Base-by-base conservation (phyloP, 768 basidiomycete species). In the Phanerodontia chrysosporium region DNA sequence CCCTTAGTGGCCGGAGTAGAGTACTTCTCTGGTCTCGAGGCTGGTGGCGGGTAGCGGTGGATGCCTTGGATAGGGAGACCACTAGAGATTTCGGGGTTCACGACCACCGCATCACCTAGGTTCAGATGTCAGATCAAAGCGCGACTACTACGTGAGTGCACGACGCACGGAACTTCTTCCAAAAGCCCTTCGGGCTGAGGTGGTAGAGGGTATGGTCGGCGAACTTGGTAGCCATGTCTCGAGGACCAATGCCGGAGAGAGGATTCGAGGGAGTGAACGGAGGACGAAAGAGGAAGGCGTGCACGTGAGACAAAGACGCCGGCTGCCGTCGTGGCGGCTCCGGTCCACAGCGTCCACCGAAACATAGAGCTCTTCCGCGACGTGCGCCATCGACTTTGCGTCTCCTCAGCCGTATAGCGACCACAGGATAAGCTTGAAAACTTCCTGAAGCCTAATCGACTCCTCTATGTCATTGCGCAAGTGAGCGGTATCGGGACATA, bases 171-270 rank as follows among this genome's bases (percentile, higher is more conserved):
- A 97, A 93, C 78, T 90, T 93, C 84, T 95, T 96, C 95, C 95
- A 96, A 72, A 96, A 95, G 9, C 95, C 94, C 73, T 88, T 86
- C 25, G 90, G 87, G 67, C 83, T 84, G 66, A 93, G 83, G 70
- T 97, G 95, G 74, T 97, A 97, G 46, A 93, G 81, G 2, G 91
- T 95, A 36, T 89, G 86, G 69, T 97, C 92, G 63, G 92, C 91
- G 28, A 80, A 85, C 75, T 86, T 92, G 77, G 89, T 84, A 86
- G 62, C 62, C 62, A 62, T 62, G 22, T 42, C 35, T 36, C 10
- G 49, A 22, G 49, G 5, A 30, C 49, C 49, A 13, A 53, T 32
- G 28, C 21, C 36, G 32, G 39, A 5, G 39, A 42, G 39, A 42
- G 27, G n/a, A n/a, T 35, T 29, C 49, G 51, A 53, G 51, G 51